A percentile compares a stretch with the other conserved stretches of the same genome.
These are phyloP conservation scores for Purpureocillium takamizusanense DNA, from an alignment of 2,329 filamentous ascomycete species.

Conservation along the genomic window DNA sequence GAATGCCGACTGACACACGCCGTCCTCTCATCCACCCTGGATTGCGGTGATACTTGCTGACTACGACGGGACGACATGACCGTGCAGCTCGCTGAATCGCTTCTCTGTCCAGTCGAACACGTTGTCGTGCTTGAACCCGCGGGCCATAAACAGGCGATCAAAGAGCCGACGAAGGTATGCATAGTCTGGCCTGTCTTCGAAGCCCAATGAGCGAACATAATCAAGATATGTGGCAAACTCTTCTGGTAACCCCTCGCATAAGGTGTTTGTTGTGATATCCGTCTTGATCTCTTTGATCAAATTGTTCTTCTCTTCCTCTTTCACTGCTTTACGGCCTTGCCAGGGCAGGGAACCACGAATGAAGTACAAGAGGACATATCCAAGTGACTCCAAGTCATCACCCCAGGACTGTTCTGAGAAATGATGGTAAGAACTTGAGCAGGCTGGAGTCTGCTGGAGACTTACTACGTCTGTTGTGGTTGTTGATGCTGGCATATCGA, in stretches of 20 bases:
- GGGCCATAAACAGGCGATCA: constrained; percentile 60
- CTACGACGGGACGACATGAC: no score
- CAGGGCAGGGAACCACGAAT: constrained; percentile 97
- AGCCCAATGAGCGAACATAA: constrained; percentile 64
- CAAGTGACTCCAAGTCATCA: constrained; percentile 98
- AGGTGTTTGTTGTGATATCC: constrained; percentile 57
- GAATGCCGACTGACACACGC: no score
- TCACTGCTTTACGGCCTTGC: constrained; percentile 62
- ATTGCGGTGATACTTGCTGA: no score
- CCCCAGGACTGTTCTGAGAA: constrained; percentile 93
- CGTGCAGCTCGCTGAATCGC: constrained; percentile 7
- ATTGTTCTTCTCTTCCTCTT: constrained; percentile 56
- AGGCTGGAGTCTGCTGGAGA: no score
- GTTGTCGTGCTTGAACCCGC: constrained; percentile 70
- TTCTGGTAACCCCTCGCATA: constrained; percentile 66
- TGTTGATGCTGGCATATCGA: constrained; percentile 97
- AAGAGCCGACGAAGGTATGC: constrained; percentile 69
- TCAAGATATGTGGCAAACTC: constrained; percentile 70
- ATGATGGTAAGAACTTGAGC: no score
- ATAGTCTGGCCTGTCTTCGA: constrained; percentile 71
- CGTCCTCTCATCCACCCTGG: no score
- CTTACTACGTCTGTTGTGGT: constrained; percentile 40
- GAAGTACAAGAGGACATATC: constrained; percentile 99
- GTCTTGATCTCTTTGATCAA: constrained; percentile 11
- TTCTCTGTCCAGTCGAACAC: constrained; percentile 64